Evolutionary conservation across 139 green algal species (phyloP).

Genomic region (Chlorella vulgaris): DNA sequence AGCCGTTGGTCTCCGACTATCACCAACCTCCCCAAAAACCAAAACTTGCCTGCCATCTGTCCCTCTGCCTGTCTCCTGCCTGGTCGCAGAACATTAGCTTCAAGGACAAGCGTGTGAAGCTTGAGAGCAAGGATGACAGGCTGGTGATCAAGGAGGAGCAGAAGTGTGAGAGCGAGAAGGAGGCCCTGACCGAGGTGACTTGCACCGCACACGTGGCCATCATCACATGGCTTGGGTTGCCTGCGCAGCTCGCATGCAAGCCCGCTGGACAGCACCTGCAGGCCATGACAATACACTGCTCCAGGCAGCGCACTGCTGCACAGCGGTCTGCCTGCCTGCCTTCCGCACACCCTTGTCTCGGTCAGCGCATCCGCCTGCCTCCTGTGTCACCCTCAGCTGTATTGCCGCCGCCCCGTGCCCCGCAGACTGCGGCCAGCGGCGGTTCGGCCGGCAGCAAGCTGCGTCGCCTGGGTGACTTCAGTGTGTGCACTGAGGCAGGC

Average conservation of each 20-base stretch:
- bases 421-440: neutral
- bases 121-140: conserved; percentile 40
- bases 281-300: neutral
- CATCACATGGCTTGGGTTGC: neutral
- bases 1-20: neutral
- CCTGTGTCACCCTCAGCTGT: neutral
- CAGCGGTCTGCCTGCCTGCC: neutral
- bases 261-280: too few species aligned
- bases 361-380: neutral
- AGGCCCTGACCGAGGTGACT: conserved; percentile 43
- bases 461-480: conserved; percentile 41
- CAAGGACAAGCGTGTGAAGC: conserved; percentile 35
- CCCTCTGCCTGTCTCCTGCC: neutral
- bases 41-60: too few species aligned
- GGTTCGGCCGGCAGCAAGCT: conserved; percentile 8
- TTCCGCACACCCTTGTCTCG: neutral
- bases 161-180: conserved; percentile 45
- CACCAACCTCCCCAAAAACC: neutral
- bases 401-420: neutral
- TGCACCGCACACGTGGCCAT: neutral
- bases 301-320: too few species aligned
- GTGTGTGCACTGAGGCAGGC: conserved; percentile 21
- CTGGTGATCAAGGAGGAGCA: conserved; percentile 52
- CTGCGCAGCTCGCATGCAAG: too few species aligned
- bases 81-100: conserved; percentile 21